Base-by-base conservation (phyloP, 208 protist genomes). In the Acanthamoeba triangularis region DNA sequence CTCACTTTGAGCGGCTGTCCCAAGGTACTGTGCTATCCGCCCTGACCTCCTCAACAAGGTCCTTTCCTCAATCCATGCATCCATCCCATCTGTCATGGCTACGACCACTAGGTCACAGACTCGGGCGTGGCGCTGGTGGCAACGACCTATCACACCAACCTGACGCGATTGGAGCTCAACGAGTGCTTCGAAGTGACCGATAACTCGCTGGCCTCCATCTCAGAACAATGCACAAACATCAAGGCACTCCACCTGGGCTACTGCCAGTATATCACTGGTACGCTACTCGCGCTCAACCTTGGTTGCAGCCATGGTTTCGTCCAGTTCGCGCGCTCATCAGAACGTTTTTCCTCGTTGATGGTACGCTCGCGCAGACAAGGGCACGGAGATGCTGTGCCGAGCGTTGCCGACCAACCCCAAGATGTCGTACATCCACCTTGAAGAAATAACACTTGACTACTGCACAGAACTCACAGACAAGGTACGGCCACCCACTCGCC, bases 381-480 rank as follows among this genome's bases (percentile, higher is more conserved):
- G 76, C 35, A 30, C 54, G 23, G 44, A 85, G 13, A 35, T 56
- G 47, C 76, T 85, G 44, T 85, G 76, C 47, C 76, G 76, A 6
- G 11, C 76, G 10, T 25, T 85, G 28, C 76, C 76, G 28, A 85
- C 85, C 20, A 92, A 92, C 56, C 52, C 85, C 18, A 92, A 69
- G 56, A 28, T 74, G 11, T 35, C 85, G 8, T 65, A 30, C 41
- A 65, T 92, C 33, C 44, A 69, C 28, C 30, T 92, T 7, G 85
- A 92, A 33, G 85, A 92, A 41, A 61, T 92, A 2, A 92, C 59
- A 30, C 85, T 92, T 20, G 61, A 72, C 56, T 69, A 69, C 30
- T 92, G 85, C 16, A 63, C 85, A 69, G 85, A 92, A 72, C 61
- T 92, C 30, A 92, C 85, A 20, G 85, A 92, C 61, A 69, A 61